Conservation (phyloP, 345 rosid genomes). For the Eucalyptus erythrocorys region DNA sequence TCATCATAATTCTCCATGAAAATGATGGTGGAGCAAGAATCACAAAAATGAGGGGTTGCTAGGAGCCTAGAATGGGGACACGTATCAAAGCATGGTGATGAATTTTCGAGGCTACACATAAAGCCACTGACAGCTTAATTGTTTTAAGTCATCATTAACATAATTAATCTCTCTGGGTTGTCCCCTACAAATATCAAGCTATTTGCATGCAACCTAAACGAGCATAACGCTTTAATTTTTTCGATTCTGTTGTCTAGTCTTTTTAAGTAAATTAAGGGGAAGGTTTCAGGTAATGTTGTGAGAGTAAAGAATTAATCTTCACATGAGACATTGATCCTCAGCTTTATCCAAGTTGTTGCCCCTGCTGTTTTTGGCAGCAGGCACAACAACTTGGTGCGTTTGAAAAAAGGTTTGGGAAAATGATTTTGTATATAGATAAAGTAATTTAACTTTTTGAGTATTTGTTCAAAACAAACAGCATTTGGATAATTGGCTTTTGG, state of each 20-base stretch:
- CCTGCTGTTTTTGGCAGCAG: not conserved
- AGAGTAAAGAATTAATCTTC: not conserved
- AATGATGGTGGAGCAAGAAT: no score
- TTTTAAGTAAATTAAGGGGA: not conserved
- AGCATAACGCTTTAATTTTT: not conserved
- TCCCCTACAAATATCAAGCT: not conserved
- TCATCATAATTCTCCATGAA: no score
- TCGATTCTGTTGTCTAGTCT: not conserved
- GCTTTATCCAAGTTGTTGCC: no score
- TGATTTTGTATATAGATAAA: not conserved
- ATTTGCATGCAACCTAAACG: not conserved
- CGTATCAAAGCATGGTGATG: not conserved
- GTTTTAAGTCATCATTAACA: not conserved
- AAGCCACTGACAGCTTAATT: not conserved
- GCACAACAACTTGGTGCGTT: not conserved
- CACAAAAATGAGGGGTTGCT: no score
- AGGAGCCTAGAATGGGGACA: no score
- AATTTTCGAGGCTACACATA: not conserved
- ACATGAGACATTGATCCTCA: not conserved
- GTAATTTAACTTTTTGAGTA: no score
- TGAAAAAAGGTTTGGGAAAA: not conserved
- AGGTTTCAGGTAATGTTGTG: not conserved
- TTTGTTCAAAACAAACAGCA: no score
- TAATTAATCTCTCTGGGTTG: not conserved
- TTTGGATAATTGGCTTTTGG: no score